Conservation (phyloP, 768 basidiomycete genomes). For the Termitomyces sp. region DNA sequence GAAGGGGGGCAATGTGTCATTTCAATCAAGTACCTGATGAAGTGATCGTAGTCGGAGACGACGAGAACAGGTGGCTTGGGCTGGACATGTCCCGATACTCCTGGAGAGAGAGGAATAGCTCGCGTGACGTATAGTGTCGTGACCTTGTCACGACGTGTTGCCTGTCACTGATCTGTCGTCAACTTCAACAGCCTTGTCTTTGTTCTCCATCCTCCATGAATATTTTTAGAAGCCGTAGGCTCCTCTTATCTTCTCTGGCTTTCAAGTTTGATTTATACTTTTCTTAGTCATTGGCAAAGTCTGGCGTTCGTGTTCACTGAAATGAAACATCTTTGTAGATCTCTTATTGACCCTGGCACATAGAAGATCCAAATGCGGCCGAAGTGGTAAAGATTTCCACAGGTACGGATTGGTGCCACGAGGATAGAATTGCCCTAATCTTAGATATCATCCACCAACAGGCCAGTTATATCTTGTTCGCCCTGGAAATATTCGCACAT, state of each 20-base stretch:
- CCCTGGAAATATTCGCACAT: slow-evolving; percentile 86
- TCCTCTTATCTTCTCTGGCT: slow-evolving; percentile 5
- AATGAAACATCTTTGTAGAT: slow-evolving; percentile 11
- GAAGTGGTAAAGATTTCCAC: slow-evolving; percentile 93
- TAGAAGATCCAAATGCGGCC: slow-evolving; percentile 91
- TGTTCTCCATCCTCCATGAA: slow-evolving; percentile 51
- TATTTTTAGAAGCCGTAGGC: slow-evolving; percentile 77
- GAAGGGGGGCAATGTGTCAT: not conserved
- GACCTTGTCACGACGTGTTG: slow-evolving; percentile 36
- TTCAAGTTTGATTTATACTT: slow-evolving; percentile 15
- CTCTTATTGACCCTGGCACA: slow-evolving; percentile 21
- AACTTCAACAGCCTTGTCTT: slow-evolving; percentile 8
- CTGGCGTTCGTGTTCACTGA: slow-evolving; percentile 69
- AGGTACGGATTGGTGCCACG: slow-evolving; percentile 26
- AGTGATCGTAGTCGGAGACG: slow-evolving; percentile 13
- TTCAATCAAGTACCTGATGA: slow-evolving; percentile 8
- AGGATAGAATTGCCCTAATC: not conserved
- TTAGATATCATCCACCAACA: slow-evolving; percentile 12
- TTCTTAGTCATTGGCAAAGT: slow-evolving; percentile 80
- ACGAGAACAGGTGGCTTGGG: slow-evolving; percentile 9
- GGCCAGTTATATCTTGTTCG: slow-evolving; percentile 88
- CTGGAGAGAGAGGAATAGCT: not conserved
- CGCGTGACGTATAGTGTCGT: slow-evolving; percentile 22
- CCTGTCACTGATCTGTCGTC: slow-evolving; percentile 10
- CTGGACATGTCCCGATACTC: slow-evolving; percentile 4